Base-by-base conservation (phyloP, 2,329 filamentous ascomycete species). In the Aspergillus aculeatus region DNA sequence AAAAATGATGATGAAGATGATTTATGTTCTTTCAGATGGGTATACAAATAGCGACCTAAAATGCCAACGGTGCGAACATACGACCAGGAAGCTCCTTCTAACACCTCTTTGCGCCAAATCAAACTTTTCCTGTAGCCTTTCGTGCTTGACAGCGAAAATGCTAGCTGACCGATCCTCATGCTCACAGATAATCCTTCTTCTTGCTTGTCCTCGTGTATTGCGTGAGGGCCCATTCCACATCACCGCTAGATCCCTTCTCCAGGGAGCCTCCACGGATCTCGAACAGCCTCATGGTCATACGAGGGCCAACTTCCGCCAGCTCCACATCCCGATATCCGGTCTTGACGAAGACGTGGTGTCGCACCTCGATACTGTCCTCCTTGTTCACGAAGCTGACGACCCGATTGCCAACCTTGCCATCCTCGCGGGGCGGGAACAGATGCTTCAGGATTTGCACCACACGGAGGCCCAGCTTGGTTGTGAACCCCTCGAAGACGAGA, bases 241-340 rank as follows among this genome's bases (percentile, higher is more conserved):
- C 95, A 4, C 94, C 94, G 66, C 96, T 91, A 76, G 96, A 96
- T 71, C 93, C 76, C 63, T 80, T 96, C 73, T 98, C 95, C 61
- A 97, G 80, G 4, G 94, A 96, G 16, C 95, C 94, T 56, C 89
- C 89, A 50, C 93, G 84, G 62, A 99, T 96, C 79, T 98, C 92
- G 72, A 98, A 99, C 56, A 92, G 81, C 66, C 92, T 84, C 92
- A 98, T 95, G n/a, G 92, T 96, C 91, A 98, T 96, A 59, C 95
- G 84, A 1, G 95, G 95, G 0, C 94, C 92, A 54, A 96, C 92
- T 75, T 96, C 92, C 14, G 90, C 89, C 68, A 96, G 78, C 75
- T 96, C 92, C 2, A 98, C 91, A 60, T 89, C 91, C 71, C 96
- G 88, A 72, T 94, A 95, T 0, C 91, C 89, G 0, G 95, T 98